Evolutionary conservation across 2,329 filamentous ascomycete genomes (phyloP).

Genomic region (Exophiala xenobiotica): DNA sequence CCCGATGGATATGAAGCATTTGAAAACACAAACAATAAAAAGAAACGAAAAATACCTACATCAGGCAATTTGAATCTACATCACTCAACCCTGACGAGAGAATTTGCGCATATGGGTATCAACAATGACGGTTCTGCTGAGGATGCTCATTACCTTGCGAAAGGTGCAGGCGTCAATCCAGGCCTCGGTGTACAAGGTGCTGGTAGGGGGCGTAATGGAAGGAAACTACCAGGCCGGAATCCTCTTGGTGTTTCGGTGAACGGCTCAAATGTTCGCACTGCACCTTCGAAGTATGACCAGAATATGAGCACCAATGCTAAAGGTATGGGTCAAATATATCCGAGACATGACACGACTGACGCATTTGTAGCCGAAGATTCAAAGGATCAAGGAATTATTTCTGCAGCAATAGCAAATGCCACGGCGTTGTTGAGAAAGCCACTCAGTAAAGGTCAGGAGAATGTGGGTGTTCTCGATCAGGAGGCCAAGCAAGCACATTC

Average conservation of each 20-base stretch:
- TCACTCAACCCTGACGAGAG: conserved; percentile 59
- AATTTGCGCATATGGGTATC: conserved; percentile 65
- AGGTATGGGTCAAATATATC: conserved; percentile 15
- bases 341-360: conserved; percentile 11
- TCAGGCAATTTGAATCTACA: conserved; percentile 68
- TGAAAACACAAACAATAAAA: conserved; percentile 98
- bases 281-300: conserved; percentile 30
- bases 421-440: conserved; percentile 62
- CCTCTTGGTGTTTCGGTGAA: conserved; percentile 33
- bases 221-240: conserved; percentile 33
- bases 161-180: conserved; percentile 51
- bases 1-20: conserved; percentile 95
- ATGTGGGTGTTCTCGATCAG: conserved; percentile 73
- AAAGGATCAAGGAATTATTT: conserved; percentile 77
- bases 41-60: conserved; percentile 96
- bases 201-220: conserved; percentile 80
- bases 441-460: conserved; percentile 67
- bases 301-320: conserved; percentile 25
- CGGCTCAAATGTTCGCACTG: conserved; percentile 30
- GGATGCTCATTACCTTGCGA: conserved; percentile 44
- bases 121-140: conserved; percentile 36
- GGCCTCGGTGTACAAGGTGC: conserved; percentile 71
- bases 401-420: conserved; percentile 85
- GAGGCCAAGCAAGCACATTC: conserved; percentile 65
- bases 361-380: conserved; percentile 42